A percentile compares a stretch with the other conserved stretches of the same genome.
Conservation (phyloP, 2,329 filamentous ascomycete genomes). For the Teratosphaeriaceae sp. region DNA sequence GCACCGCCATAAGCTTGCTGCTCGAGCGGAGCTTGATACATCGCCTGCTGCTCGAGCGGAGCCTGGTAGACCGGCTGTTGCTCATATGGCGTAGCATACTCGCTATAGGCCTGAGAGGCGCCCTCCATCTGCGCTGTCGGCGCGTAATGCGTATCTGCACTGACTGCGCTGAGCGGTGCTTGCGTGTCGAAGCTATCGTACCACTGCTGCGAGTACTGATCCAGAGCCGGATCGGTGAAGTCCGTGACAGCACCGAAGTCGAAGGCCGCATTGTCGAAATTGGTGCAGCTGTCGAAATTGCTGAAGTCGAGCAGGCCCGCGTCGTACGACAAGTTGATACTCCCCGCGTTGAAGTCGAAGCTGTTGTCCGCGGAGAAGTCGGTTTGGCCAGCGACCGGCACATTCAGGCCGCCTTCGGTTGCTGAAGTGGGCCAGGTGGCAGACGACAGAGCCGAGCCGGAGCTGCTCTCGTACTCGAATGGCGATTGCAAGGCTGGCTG, state of each 20-base stretch:
- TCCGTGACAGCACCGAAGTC: slow-evolving; percentile 17
- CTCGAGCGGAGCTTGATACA: background rate
- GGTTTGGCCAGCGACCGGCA: slow-evolving; percentile 8
- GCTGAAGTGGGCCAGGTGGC: slow-evolving; percentile 20
- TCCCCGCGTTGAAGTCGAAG: slow-evolving; percentile 35
- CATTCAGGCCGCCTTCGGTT: slow-evolving; percentile 13
- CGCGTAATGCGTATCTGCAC: slow-evolving; percentile 4
- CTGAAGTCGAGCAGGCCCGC: slow-evolving; percentile 12
- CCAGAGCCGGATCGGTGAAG: slow-evolving; percentile 18
- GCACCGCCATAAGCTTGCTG: slow-evolving; percentile 18
- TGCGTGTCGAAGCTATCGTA: slow-evolving; percentile 14
- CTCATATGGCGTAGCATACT: slow-evolving; percentile 4
- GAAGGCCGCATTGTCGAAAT: slow-evolving; percentile 25
- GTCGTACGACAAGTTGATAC: slow-evolving; percentile 36
- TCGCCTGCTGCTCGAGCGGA: background rate
- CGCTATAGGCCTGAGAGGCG: background rate
- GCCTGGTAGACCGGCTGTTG: too few species aligned
- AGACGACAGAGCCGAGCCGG: slow-evolving; percentile 22
- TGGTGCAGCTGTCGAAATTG: slow-evolving; percentile 11
- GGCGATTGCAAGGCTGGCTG: slow-evolving; percentile 21
- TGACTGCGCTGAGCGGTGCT: slow-evolving; percentile 4
- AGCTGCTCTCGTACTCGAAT: slow-evolving; percentile 25
- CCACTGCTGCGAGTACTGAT: slow-evolving; percentile 18
- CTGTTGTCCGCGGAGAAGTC: slow-evolving; percentile 25
- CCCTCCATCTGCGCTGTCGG: slow-evolving; percentile 2